A percentile compares a stretch with the other conserved stretches of the same genome.
Conservation (phyloP, 2,329 filamentous ascomycete genomes). For the Chaetomium globosum region DNA sequence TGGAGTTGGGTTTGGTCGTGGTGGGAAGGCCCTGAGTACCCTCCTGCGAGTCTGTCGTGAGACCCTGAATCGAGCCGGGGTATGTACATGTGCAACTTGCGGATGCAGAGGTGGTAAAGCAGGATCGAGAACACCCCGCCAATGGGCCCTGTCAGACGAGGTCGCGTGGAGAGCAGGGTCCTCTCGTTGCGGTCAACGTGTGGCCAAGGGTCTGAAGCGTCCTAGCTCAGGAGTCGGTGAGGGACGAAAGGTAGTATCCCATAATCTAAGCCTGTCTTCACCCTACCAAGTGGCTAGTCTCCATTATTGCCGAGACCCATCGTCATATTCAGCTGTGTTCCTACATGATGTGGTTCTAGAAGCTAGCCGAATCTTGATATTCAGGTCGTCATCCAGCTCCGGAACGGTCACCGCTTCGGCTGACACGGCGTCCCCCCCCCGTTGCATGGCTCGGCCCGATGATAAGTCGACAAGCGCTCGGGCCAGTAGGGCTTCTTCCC, state of each 20-base stretch:
- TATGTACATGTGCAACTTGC: background rate
- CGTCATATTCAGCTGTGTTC: background rate
- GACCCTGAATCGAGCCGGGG: too few species aligned
- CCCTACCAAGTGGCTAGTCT: background rate
- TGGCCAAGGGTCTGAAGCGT: background rate
- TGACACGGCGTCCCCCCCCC: background rate
- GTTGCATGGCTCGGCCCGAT: background rate
- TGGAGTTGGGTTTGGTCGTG: background rate
- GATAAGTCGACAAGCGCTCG: background rate
- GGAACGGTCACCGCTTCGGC: background rate
- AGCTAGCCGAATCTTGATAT: background rate
- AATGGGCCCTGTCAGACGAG: background rate
- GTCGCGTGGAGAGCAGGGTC: background rate
- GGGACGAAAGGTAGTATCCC: background rate
- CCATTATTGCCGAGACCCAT: background rate
- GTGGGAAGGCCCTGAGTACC: background rate
- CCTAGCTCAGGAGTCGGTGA: constrained; percentile 9
- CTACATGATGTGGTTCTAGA: background rate
- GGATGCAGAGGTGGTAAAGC: background rate
- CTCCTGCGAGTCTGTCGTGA: background rate
- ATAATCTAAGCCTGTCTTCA: too few species aligned
- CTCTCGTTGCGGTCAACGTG: background rate
- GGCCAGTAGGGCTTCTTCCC: background rate
- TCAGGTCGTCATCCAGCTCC: background rate
- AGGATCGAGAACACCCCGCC: background rate